A percentile compares a stretch with the other conserved stretches of the same genome.
Evolutionary conservation across 148 eudicot genomes (phyloP).

Genomic region (Cornus kousa): DNA sequence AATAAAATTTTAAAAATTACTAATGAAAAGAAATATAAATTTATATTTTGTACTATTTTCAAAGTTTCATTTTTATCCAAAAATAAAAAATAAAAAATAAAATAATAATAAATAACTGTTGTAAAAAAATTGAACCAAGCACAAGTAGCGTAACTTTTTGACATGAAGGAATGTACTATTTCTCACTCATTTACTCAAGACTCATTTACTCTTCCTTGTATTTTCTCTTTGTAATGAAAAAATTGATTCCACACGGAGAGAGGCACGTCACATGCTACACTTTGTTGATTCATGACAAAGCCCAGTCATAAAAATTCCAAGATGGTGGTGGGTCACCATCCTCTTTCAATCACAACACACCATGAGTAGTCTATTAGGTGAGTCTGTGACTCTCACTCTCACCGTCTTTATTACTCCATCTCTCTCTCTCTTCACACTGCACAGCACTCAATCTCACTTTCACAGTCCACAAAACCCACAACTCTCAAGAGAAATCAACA

Average conservation of each 20-base stretch:
- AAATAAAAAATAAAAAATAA: too few relatives aligned
- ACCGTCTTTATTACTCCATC: neutral
- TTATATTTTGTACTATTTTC: too few relatives aligned
- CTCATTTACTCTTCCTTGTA: too few relatives aligned
- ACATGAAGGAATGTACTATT: too few relatives aligned
- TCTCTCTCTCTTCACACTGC: neutral
- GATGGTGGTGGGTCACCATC: neutral
- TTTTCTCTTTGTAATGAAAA: too few relatives aligned
- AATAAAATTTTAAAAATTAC: too few relatives aligned
- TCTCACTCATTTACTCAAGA: too few relatives aligned
- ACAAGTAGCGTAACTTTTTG: too few relatives aligned
- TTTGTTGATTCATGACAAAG: neutral
- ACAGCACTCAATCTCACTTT: neutral
- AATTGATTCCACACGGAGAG: neutral
- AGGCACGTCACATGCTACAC: neutral
- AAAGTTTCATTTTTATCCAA: too few relatives aligned
- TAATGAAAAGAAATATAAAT: too few relatives aligned
- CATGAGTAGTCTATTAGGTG: neutral
- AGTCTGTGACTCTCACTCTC: neutral
- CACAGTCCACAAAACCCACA: neutral
- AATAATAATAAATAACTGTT: too few relatives aligned
- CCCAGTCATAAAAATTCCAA: neutral
- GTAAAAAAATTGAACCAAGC: too few relatives aligned
- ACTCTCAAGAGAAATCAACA: neutral
- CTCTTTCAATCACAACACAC: neutral